Percentiles rank a stretch among this genome's conserved stretches.
Evolutionary conservation across 306 rosid genomes (phyloP).

Genomic region (Glycine soja): DNA sequence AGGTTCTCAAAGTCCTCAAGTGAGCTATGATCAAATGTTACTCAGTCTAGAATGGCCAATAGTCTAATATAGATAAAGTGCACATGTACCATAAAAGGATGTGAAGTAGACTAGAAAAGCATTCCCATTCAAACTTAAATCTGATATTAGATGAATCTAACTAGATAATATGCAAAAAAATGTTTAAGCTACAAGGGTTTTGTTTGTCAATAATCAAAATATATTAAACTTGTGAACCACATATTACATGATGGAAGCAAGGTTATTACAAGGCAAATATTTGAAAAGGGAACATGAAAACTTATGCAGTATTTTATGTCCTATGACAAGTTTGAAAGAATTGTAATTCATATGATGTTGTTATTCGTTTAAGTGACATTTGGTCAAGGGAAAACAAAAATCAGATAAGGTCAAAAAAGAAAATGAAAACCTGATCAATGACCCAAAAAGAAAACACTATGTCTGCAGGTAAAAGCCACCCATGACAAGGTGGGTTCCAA

Average conservation of each 20-base stretch:
- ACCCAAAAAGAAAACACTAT: too few relatives aligned
- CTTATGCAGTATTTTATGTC: slow-evolving; percentile 5
- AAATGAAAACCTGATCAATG: too few relatives aligned
- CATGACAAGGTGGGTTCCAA: too few relatives aligned
- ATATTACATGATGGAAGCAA: slow-evolving; percentile 11
- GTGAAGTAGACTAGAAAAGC: slow-evolving; percentile 25
- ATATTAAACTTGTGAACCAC: slow-evolving; percentile 20
- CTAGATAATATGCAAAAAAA: slow-evolving; percentile 19
- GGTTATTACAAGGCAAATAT: too few relatives aligned
- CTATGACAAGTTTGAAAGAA: slow-evolving; percentile 39
- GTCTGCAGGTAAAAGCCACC: too few relatives aligned
- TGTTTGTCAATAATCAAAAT: slow-evolving; percentile 13
- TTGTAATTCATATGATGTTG: neutral
- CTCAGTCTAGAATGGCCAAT: slow-evolving; percentile 12
- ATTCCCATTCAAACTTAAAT: neutral
- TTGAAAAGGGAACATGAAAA: slow-evolving; percentile 3
- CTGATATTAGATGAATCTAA: too few relatives aligned
- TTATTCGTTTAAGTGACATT: neutral
- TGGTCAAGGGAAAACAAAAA: slow-evolving; percentile 10
- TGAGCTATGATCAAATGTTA: slow-evolving; percentile 28
- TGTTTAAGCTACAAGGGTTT: neutral
- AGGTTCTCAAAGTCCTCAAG: too few relatives aligned
- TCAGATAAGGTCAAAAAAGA: too few relatives aligned
- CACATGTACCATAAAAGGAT: neutral
- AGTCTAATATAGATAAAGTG: neutral